Evolutionary conservation across 2,329 filamentous ascomycete species (phyloP), one percentile per base, ranked within the genome.

Genomic region (Fusarium abutilonis): DNA sequence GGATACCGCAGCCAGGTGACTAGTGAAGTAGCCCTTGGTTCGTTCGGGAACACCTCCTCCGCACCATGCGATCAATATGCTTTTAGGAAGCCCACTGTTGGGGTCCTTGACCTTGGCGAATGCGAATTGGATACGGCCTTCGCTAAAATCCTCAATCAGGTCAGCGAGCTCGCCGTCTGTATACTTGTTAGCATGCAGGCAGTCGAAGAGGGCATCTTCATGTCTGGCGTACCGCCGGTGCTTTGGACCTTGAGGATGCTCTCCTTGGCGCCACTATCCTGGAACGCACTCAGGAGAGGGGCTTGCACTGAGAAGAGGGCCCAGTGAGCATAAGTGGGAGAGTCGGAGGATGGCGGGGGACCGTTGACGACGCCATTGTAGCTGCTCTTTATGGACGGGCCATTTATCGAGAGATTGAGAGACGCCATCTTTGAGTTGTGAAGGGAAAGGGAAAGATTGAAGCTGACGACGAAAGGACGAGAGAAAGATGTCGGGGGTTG

Each of bases 11-110:
- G 90, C 89, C 43, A 95, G 82, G 78, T 99, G 94, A 79, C 93
- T 97, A 67, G 92, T 97, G 75, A 99, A 99, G 79, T 98, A 98
- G 66, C 95, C 95, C 79, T 98, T 99, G 60, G 94, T 98, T 71
- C 94, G 85, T 79, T 99, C 95, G n/a, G 95, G 95, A 14, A 99
- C 95, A 69, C 95, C 95, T 73, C 96, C 94, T 67, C 95, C 95
- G 76, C 95, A 99, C 90, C 95, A 99, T 67, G 91, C 93, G 74
- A 99, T 92, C 67, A 99, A 84, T 57, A 96, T 92, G 75, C 89
- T 91, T 82, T 99, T 99, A 45, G 94, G 93, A 14, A 99, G 86
- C 19, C 80, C 81, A 3, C 90, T 92, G 77, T 99, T 99, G 52
- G 93, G 91, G 74, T 99, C 95, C 76, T 93, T 97, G 80, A 99